A percentile compares a stretch with the other conserved stretches of the same genome.
Evolutionary conservation across 805 yeast genomes (phyloP).

Genomic region (Kodamaea hsintzibuensis): DNA sequence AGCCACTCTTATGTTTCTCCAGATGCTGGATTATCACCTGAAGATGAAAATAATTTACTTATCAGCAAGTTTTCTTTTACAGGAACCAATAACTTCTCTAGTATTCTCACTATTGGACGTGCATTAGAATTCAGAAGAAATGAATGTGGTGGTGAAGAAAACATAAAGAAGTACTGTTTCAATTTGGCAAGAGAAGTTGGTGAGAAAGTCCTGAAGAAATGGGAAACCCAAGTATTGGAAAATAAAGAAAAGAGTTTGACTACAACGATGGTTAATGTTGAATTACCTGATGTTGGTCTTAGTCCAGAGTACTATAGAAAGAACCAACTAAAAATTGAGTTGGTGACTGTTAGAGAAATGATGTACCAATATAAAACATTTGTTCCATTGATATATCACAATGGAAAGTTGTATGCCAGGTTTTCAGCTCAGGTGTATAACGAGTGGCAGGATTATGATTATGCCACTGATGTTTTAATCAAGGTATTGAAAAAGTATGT

Average conservation of each 20-base stretch:
- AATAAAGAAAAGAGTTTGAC: slow-evolving; percentile 34
- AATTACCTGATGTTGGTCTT: slow-evolving; percentile 31
- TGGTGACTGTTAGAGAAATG: slow-evolving; percentile 7
- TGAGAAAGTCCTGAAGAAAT: slow-evolving; percentile 33
- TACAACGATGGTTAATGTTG: slow-evolving; percentile 47
- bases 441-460: slow-evolving; percentile 53
- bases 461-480: slow-evolving; percentile 44
- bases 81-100: slow-evolving; percentile 53
- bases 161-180: slow-evolving; percentile 49
- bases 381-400: slow-evolving; percentile 47
- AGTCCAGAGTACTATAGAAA: slow-evolving; percentile 10
- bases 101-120: slow-evolving; percentile 40
- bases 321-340: not conserved
- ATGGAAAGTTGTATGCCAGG: slow-evolving; percentile 35
- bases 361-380: slow-evolving; percentile 36
- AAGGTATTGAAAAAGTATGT: slow-evolving; percentile 15
- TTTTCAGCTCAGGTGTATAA: slow-evolving; percentile 63
- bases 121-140: slow-evolving; percentile 56
- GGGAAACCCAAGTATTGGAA: slow-evolving; percentile 42
- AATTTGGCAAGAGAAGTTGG: slow-evolving; percentile 48
- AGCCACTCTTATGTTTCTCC: slow-evolving; percentile 48
- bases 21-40: slow-evolving; percentile 23
- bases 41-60: slow-evolving; percentile 27
- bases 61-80: slow-evolving; percentile 48
- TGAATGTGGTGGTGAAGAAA: slow-evolving; percentile 61